These are phyloP conservation scores for Telopea speciosissima DNA, from an alignment of 177 flowering plant species.

Conservation along the genomic window DNA sequence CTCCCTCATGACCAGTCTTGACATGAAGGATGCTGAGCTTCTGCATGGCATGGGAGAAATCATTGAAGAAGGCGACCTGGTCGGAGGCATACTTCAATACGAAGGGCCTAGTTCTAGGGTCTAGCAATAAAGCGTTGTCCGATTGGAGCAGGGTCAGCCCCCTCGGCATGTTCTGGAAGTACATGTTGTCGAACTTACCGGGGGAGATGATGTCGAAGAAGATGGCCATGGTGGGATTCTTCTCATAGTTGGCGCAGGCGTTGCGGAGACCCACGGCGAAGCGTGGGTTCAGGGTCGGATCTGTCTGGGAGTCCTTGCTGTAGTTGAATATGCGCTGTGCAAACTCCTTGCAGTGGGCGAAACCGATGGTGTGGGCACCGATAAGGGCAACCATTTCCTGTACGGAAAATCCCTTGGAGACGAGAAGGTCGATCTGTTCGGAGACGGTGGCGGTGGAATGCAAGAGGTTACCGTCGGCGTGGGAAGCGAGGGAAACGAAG, in stretches of 20 bases:
- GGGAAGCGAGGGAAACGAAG: conserved; percentile 22
- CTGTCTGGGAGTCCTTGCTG: conserved; percentile 23
- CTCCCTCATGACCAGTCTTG: conserved; percentile 54
- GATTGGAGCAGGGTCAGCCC: conserved; percentile 61
- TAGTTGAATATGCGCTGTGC: conserved; percentile 33
- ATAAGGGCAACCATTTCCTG: conserved; percentile 44
- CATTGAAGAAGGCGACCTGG: conserved; percentile 48
- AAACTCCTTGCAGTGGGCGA: conserved; percentile 60
- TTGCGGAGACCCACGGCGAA: conserved; percentile 32
- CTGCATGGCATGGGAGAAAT: conserved; percentile 62
- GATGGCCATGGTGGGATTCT: conserved; percentile 32
- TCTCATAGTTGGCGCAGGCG: conserved; percentile 35
- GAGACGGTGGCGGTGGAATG: conserved; percentile 21
- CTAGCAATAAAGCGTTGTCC: conserved; percentile 42
- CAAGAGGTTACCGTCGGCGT: conserved; percentile 18
- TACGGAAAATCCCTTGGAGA: conserved; percentile 32
- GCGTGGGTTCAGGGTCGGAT: conserved; percentile 40
- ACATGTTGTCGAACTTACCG: conserved; percentile 54
- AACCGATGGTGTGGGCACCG: conserved; percentile 67
- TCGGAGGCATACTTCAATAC: conserved; percentile 53
- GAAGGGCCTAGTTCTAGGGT: conserved; percentile 45
- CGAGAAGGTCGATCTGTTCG: conserved; percentile 33
- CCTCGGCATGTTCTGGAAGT: conserved; percentile 50
- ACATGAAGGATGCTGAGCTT: conserved; percentile 49
- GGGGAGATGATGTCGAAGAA: conserved; percentile 59